Evolutionary conservation across 306 rosid genomes (phyloP), one percentile per base, ranked within the genome.

Genomic region (Lupinus albus): DNA sequence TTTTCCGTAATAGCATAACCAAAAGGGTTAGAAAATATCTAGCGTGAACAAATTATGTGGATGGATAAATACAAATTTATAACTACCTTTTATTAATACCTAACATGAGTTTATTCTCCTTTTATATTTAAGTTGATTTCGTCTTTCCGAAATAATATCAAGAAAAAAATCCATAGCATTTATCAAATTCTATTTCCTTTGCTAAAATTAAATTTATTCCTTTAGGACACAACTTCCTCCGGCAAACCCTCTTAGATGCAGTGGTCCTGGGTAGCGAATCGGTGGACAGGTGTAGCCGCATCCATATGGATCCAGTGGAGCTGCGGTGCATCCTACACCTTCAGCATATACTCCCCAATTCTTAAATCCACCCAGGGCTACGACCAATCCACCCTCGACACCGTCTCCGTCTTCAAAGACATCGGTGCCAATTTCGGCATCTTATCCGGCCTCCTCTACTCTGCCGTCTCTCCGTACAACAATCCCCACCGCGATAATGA

Each of bases 351-450:
- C 79, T 89, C 98, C 48, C 52, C 94, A 0, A 78, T 74, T 0
- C 89, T 93, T 67, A 93, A 93, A 62, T 83, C 97, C 7, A 50
- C 81, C 6, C 97, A 89, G 25, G 78, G 80, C 45, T 93, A 93
- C 72, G 86, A 86, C 33, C 97, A 93, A 78, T 89, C 94, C 46
- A 89, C 98, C 1, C 93, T 93, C 64, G 96, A 90, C 76, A 85
- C 96, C 18, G 95, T 93, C 16, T 89, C 97, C 8, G 96, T 93
- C 56, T 93, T 93, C 94, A 89, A 93, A 14, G 97, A 93, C 80
- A 82, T 93, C 50, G 98, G 97, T 0, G 94, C 90, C 41, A 89
- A 88, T 81, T 88, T 83, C 32, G 98, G 98, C 36, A 28, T 86
- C 57, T 76, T 93, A 48, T 79, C 98, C 11, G 97, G 97, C 32